Conservation (phyloP, 441 rosid genomes). For the Gossypium gossypioides region DNA sequence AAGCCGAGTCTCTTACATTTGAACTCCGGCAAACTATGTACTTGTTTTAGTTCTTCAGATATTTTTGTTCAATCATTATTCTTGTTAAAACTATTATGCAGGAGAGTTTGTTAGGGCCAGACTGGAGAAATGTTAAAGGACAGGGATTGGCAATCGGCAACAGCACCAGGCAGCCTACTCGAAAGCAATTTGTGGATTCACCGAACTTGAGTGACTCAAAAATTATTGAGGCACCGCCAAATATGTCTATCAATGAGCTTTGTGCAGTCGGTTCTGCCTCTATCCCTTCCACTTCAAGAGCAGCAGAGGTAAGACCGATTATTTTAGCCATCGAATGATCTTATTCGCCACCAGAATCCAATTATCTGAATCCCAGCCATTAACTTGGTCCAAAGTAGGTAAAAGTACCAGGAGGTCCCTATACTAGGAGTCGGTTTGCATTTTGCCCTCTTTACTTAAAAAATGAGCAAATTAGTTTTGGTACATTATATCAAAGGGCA, state of each 20-base stretch:
- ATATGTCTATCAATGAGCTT: slow-evolving; percentile 52
- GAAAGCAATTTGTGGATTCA: slow-evolving; percentile 55
- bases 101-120: slow-evolving; percentile 56
- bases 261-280: slow-evolving; percentile 57
- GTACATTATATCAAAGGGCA: too few relatives aligned
- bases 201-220: slow-evolving; percentile 58
- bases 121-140: slow-evolving; percentile 71
- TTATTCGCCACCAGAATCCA: not conserved
- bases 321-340: not conserved
- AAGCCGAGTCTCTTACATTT: not conserved
- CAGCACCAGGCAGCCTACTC: slow-evolving; percentile 57
- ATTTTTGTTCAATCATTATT: not conserved
- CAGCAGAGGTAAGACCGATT: slow-evolving; percentile 48
- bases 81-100: slow-evolving; percentile 20
- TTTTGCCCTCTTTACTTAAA: too few relatives aligned
- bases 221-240: slow-evolving; percentile 54
- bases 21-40: not conserved
- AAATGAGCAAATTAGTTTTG: too few relatives aligned
- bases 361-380: not conserved
- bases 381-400: not conserved
- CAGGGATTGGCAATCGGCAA: slow-evolving; percentile 28
- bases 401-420: too few relatives aligned
- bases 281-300: slow-evolving; percentile 63
- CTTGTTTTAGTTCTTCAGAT: not conserved
- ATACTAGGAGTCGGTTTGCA: too few relatives aligned